Evolutionary conservation across 306 rosid genomes (phyloP).

Genomic region (Cicer cuneatum): DNA sequence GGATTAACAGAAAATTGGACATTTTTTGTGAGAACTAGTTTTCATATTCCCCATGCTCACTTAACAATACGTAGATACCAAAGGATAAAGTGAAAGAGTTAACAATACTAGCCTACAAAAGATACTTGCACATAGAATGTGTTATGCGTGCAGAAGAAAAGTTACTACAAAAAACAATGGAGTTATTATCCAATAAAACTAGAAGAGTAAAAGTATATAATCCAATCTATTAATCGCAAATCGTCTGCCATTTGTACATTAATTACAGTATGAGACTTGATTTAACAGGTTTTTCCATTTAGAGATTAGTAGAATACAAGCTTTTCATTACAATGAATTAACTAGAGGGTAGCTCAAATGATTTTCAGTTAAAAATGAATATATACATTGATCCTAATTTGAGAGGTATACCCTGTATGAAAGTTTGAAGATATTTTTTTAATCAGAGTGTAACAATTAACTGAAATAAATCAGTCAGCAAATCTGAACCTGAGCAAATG

Average conservation of each 20-base stretch:
- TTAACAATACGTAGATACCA: background rate
- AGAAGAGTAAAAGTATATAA: background rate
- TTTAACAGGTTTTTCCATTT: slow-evolving; percentile 1
- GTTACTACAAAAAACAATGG: background rate
- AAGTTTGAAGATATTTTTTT: background rate
- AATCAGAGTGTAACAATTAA: slow-evolving; percentile 7
- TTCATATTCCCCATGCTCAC: background rate
- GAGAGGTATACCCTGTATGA: slow-evolving; percentile 27
- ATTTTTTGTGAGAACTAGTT: background rate
- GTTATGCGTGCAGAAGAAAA: background rate
- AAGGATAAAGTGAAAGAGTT: background rate
- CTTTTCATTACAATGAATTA: background rate
- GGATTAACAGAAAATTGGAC: background rate
- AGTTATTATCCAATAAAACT: background rate
- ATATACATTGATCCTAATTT: slow-evolving; percentile 30
- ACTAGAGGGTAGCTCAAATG: slow-evolving; percentile 3
- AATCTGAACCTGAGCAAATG: slow-evolving; percentile 11
- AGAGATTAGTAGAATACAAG: background rate
- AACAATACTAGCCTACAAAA: background rate
- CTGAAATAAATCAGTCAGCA: slow-evolving; percentile 13
- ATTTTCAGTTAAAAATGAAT: slow-evolving; percentile 19
- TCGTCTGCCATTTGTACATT: slow-evolving; percentile 1
- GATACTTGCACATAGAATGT: slow-evolving; percentile 7
- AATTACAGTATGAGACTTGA: slow-evolving; percentile 2
- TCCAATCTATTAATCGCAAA: background rate